Conservation (phyloP, 371 early-diverging fungal genomes). For the Syncephalastrum contaminatum region DNA sequence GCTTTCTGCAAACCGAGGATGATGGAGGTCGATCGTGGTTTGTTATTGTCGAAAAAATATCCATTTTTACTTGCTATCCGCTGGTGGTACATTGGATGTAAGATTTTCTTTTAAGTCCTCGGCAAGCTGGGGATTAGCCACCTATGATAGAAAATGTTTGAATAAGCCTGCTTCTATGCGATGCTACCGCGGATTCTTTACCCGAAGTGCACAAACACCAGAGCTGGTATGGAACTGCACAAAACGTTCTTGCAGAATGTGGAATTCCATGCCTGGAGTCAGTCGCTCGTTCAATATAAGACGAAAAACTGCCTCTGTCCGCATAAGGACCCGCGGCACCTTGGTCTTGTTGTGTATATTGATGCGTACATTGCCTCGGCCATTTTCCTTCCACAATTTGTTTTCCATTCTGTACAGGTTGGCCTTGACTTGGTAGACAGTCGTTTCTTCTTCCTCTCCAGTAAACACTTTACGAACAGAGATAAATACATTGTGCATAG, state of each 20-base stretch:
- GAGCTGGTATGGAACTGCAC: constrained; percentile 35
- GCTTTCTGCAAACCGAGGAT: too few relatives aligned
- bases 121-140: too few relatives aligned
- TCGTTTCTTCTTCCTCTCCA: constrained; percentile 53
- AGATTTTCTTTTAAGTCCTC: too few relatives aligned
- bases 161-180: too few relatives aligned
- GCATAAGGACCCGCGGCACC: constrained; percentile 57
- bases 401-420: constrained; percentile 45
- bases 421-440: constrained; percentile 44
- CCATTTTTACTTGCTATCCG: too few relatives aligned
- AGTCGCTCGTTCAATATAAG: constrained; percentile 58
- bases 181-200: too few relatives aligned
- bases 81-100: too few relatives aligned
- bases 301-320: constrained; percentile 59
- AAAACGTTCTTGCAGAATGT: constrained; percentile 56
- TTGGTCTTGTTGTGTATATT: constrained; percentile 26
- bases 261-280: constrained; percentile 54
- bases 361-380: constrained; percentile 44
- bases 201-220: too few relatives aligned
- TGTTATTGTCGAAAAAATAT: too few relatives aligned
- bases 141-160: too few relatives aligned
- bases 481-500: background rate
- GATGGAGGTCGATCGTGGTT: too few relatives aligned
- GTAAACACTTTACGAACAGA: constrained; percentile 30
- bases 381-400: constrained; percentile 47